phyloP scores from a whole-genome alignment of 352 stramenopile genomes.

The Albugo laibachii region DNA sequence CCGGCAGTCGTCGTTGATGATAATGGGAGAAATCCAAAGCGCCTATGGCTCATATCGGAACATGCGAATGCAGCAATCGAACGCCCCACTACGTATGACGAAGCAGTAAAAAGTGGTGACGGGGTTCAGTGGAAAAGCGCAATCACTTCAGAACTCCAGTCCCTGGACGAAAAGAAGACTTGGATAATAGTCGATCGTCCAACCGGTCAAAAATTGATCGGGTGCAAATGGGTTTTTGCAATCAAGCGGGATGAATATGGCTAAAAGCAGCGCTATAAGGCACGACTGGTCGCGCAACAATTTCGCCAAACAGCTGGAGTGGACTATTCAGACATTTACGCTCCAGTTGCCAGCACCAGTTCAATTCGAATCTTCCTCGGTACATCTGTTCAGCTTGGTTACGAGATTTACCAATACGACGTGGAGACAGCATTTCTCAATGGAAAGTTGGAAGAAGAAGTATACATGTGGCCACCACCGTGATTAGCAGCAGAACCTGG shows the following conservation, averaged over 20 bases:
- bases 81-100: not conserved
- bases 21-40: conserved; percentile 1
- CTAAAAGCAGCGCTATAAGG: conserved; percentile 1
- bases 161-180: no score
- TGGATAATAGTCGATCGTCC: conserved; percentile 3
- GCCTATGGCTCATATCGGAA: conserved; percentile 1
- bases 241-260: conserved; percentile 2
- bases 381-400: not conserved
- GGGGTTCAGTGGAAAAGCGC: no score
- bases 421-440: not conserved
- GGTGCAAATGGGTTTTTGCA: conserved; percentile 5
- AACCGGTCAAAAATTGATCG: conserved; percentile 1
- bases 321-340: conserved; percentile 5
- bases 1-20: not conserved
- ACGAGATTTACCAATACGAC: not conserved
- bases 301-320: conserved; percentile 5
- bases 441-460: not conserved
- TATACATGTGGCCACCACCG: not conserved
- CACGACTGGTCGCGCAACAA: conserved; percentile 7
- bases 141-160: no score
- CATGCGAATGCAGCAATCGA: not conserved
- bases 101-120: conserved; percentile 2
- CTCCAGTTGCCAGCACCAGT: conserved; percentile 1
- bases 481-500: not conserved
- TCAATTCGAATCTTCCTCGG: conserved; percentile 1